Evolutionary conservation across 2,329 filamentous ascomycete genomes (phyloP), one percentile per base, ranked within the genome.

Genomic region (Trichocomaceae sp.): DNA sequence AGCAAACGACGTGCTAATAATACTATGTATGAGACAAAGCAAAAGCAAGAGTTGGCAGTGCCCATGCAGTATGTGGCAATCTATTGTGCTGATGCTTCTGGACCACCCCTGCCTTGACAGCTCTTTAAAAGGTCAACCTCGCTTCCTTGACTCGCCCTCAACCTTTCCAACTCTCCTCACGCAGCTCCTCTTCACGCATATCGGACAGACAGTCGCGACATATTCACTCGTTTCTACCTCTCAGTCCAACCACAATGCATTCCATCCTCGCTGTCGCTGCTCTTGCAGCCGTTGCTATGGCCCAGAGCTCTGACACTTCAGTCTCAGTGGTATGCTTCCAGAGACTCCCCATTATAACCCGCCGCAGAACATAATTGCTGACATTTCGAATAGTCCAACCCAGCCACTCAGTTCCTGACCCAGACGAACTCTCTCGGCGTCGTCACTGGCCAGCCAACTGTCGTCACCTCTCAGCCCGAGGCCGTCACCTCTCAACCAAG

Each of bases 381-480:
- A 49, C 50, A 52, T 57, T 60, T 47, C 42, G 19, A 52, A 50
- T 48, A 77, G 70, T 63, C 63, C 17, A 77, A 78, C 68, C 69
- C 69, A 13, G 67, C 68, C 57, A 77, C 74, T 41, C 62, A 67
- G 54, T 78, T 70, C 67, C 69, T 76, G 23, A 74, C 74, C 22
- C 55, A 73, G 68, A 79, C 77, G 58, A 75, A 79, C 68, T 75
- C 75, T 19, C 59, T 68, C 20, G 77, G 77, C 48, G 76, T 79
- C 39, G 70, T 79, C 47, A 80, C 77, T 44, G 76, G 75, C 58
- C 69, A 73, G 67, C 76, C 77, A 17, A 51, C 59, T 2, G 62
- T 62, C 13, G 62, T 66, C 26, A 72, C 72, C 42, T 63, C 64
- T 9, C 67, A 71, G 50, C 70, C 70, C 12, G 37, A 50, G 10